Base-by-base conservation (phyloP, 2,329 filamentous ascomycete species). In the Gnomoniopsis smithogilvyi region DNA sequence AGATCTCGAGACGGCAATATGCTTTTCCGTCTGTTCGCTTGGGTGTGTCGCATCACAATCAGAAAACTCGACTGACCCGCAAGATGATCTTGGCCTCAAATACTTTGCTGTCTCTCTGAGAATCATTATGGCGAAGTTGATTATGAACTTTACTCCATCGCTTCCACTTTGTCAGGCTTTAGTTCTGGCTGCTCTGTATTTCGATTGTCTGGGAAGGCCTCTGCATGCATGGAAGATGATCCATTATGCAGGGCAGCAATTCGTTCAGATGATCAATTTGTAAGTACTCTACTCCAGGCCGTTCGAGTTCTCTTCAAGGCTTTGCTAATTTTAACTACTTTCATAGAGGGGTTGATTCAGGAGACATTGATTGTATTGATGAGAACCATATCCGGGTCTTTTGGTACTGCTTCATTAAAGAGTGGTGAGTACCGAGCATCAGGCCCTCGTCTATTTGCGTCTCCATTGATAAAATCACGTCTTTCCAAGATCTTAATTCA, bases 381-480 rank as follows among this genome's bases (percentile, higher is more conserved):
- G 80, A 85, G 63, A 68, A 77, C 19, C 78, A 80, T 58, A 73
- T 82, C 43, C 78, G 87, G 58, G 82, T 84, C 1, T 90, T 88
- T 64, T 91, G 88, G 88, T 87, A 87, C 33, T 89, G 86, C 67
- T 77, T 91, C 59, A 87, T 90, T 65, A 76, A 90, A 34, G 89
- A 92, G 73, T 90, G 84, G 84, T 87, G 70, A 64, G 72, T 64
- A 56, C 2, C 14, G 22, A 2, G 4, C 24, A n/a, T 19, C n/a
- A n/a, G 8, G 36, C 24, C 12, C 3, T 22, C 7, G n/a, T 7
- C 24, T 43, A n/a, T 21, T 51, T 22, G n/a, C 15, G 0, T 24
- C 17, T n/a, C 1, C 3, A 7, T n/a, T 12, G 19, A 54, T 26
- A 21, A 36, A 47, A 15, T 12, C 7, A 14, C 38, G 24, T 10